These are phyloP conservation scores for Groenewaldozyma sp. DNA, from an alignment of 1,139 yeast genomes.

Conservation along the genomic window DNA sequence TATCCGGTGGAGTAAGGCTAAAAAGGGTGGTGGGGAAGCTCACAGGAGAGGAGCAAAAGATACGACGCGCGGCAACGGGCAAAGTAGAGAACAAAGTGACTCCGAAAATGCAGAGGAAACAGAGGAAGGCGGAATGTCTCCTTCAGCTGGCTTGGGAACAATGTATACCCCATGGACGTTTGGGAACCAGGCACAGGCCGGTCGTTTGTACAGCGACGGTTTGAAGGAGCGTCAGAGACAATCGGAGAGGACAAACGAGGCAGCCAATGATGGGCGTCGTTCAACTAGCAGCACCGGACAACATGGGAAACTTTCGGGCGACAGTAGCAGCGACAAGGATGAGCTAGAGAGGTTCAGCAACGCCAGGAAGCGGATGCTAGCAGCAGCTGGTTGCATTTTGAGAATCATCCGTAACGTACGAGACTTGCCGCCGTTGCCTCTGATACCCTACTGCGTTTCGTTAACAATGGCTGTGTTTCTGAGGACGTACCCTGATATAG, in stretches of 20 bases:
- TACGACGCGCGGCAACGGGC: neutral
- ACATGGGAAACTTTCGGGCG: no score
- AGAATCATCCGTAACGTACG: slow-evolving; percentile 19
- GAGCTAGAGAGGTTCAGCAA: neutral
- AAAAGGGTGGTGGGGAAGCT: neutral
- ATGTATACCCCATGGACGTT: slow-evolving; percentile 13
- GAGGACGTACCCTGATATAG: slow-evolving; percentile 26
- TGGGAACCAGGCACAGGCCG: slow-evolving; percentile 1
- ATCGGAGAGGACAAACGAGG: neutral
- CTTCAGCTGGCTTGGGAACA: slow-evolving; percentile 8
- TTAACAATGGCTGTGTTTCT: slow-evolving; percentile 29
- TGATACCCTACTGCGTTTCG: slow-evolving; percentile 29
- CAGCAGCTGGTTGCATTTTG: slow-evolving; percentile 27
- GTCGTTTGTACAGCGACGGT: slow-evolving; percentile 1
- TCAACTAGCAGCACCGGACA: neutral
- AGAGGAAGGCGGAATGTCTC: slow-evolving; percentile 3
- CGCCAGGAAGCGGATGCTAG: slow-evolving; percentile 15
- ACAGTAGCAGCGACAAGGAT: neutral
- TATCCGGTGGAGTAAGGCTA: slow-evolving; percentile 1
- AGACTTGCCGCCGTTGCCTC: slow-evolving; percentile 26
- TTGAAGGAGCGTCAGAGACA: neutral
- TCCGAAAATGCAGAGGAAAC: slow-evolving; percentile 1
- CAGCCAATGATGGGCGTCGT: neutral
- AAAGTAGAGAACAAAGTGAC: neutral
- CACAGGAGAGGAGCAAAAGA: neutral